A percentile compares a stretch with the other conserved stretches of the same genome.
Conservation (phyloP, 352 stramenopile species). For the Pythium dissimile region DNA sequence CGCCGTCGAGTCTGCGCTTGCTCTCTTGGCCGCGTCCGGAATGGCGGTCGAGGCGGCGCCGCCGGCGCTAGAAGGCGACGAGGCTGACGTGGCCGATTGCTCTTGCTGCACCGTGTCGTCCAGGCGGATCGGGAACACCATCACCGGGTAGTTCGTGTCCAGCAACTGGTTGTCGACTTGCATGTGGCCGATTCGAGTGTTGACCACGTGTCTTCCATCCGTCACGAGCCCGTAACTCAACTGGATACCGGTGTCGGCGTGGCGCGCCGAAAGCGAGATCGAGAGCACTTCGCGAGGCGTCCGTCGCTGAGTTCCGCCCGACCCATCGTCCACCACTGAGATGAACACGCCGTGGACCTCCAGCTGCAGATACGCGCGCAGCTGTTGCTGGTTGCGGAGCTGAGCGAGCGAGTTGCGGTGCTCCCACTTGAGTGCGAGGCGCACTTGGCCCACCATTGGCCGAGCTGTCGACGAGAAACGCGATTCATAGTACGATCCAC, state of each 20-base stretch:
- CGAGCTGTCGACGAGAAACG: slow-evolving; percentile 23
- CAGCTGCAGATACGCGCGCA: slow-evolving; percentile 66
- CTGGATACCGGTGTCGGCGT: slow-evolving; percentile 69
- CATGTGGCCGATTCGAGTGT: slow-evolving; percentile 70
- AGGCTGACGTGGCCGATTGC: slow-evolving; percentile 28
- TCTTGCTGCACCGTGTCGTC: slow-evolving; percentile 67
- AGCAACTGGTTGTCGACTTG: slow-evolving; percentile 85
- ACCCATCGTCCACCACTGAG: slow-evolving; percentile 70
- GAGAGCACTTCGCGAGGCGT: slow-evolving; percentile 66
- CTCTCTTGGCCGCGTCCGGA: slow-evolving; percentile 7
- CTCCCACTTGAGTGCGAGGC: slow-evolving; percentile 78
- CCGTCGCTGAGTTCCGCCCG: slow-evolving; percentile 13
- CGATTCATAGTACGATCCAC: slow-evolving; percentile 9
- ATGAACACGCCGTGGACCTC: slow-evolving; percentile 74
- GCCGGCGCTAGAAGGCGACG: slow-evolving; percentile 1
- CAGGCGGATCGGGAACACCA: slow-evolving; percentile 67
- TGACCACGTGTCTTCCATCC: slow-evolving; percentile 72
- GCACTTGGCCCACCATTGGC: slow-evolving; percentile 73
- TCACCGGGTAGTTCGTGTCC: slow-evolving; percentile 81
- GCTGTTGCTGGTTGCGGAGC: slow-evolving; percentile 39
- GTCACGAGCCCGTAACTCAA: slow-evolving; percentile 69
- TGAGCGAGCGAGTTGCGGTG: slow-evolving; percentile 49
- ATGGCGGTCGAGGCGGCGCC: neutral
- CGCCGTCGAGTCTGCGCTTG: slow-evolving; percentile 13
- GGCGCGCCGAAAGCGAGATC: slow-evolving; percentile 67